Conservation (phyloP, 2,329 filamentous ascomycete species). For the Capronia coronata region DNA sequence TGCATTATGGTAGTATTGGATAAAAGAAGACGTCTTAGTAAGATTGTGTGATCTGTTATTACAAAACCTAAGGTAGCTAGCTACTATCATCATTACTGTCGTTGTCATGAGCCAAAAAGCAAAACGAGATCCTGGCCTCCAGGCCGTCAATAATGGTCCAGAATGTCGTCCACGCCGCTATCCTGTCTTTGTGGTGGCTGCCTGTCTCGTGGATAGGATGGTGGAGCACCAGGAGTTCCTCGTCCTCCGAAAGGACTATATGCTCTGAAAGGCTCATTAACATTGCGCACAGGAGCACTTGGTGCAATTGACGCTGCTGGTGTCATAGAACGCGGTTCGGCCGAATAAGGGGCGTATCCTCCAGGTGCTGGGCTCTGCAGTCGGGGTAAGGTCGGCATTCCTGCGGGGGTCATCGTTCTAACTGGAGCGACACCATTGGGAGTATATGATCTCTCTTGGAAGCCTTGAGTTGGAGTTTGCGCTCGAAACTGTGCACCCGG, state of each 20-base stretch:
- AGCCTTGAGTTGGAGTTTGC: slow-evolving; percentile 19
- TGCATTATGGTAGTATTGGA: too few species aligned
- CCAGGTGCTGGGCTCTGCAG: slow-evolving; percentile 14
- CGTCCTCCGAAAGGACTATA: slow-evolving; percentile 16
- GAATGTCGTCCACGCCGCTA: slow-evolving; percentile 25
- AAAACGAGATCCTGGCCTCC: slow-evolving; percentile 1
- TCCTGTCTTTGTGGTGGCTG: slow-evolving; percentile 16
- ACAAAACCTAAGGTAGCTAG: slow-evolving; percentile 9
- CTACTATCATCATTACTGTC: slow-evolving; percentile 22
- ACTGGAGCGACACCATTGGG: slow-evolving; percentile 14
- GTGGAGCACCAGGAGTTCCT: slow-evolving; percentile 3
- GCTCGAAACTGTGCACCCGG: slow-evolving; percentile 19
- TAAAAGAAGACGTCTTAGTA: neutral
- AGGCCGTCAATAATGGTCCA: slow-evolving; percentile 26
- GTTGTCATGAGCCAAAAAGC: slow-evolving; percentile 8
- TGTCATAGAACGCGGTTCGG: slow-evolving; percentile 20
- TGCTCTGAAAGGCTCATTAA: slow-evolving; percentile 12
- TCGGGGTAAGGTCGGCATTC: slow-evolving; percentile 19
- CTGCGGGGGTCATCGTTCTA: slow-evolving; percentile 18
- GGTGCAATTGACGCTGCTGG: slow-evolving; percentile 18
- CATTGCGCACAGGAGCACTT: slow-evolving; percentile 14
- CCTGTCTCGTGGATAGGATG: slow-evolving; percentile 6
- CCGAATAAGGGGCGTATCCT: slow-evolving; percentile 19
- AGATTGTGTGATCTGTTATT: slow-evolving; percentile 15
- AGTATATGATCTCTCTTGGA: slow-evolving; percentile 24